Conservation (phyloP, 495 filamentous ascomycete genomes). For the Sabuloglossum arenarium region DNA sequence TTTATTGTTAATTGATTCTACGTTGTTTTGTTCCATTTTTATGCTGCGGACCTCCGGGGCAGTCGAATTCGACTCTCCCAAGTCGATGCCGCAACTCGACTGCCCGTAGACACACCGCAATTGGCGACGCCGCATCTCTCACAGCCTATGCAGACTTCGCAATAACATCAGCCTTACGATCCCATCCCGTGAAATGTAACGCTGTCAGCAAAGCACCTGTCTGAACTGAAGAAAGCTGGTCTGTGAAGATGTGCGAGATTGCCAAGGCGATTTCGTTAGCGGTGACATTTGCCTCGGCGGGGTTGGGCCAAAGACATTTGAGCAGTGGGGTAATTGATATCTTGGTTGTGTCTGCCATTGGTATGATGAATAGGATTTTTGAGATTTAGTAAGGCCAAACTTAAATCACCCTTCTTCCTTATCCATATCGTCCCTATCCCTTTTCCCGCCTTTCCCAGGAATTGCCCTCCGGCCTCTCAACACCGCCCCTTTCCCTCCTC, state of each 20-base stretch:
- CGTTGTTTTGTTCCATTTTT: no score
- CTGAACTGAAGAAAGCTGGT: constrained; percentile 64
- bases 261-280: constrained; percentile 72
- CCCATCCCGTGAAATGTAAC: constrained; percentile 68
- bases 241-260: constrained; percentile 72
- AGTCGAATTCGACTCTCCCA: no score
- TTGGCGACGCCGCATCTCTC: constrained; percentile 48
- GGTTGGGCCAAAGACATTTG: constrained; percentile 49
- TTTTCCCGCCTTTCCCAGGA: constrained; percentile 27
- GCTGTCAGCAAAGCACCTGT: constrained; percentile 68
- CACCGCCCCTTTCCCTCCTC: constrained; percentile 39
- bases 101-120: no score
- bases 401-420: constrained; percentile 48
- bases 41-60: no score
- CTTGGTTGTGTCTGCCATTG: no score
- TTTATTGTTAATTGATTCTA: no score
- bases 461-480: constrained; percentile 27
- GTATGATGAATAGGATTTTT: no score
- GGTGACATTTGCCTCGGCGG: constrained; percentile 29
- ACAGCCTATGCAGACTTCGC: constrained; percentile 49
- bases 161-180: constrained; percentile 60
- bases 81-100: no score
- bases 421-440: constrained; percentile 62
- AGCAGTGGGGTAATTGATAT: constrained; percentile 62
- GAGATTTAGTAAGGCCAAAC: no score